Evolutionary conservation across 1,284 basidiomycete genomes (phyloP).

Genomic region (Serendipita sp.): DNA sequence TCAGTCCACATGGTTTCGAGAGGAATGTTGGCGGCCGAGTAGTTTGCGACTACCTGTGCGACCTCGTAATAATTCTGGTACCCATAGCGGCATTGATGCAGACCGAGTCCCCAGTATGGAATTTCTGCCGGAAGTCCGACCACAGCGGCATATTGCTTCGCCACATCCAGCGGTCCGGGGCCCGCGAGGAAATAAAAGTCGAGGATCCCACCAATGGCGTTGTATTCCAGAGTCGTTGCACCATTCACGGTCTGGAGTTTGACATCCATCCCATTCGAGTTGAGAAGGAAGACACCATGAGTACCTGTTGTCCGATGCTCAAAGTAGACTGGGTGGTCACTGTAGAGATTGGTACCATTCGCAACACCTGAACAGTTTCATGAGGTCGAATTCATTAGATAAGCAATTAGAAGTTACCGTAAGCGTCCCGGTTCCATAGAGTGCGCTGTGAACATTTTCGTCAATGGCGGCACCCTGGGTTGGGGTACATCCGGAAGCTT

Average conservation of each 20-base stretch:
- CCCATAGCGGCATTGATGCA: conserved; percentile 48
- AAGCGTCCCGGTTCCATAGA: conserved; percentile 54
- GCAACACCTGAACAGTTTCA: background rate
- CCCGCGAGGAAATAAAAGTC: conserved; percentile 63
- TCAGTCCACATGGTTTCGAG: conserved; percentile 68
- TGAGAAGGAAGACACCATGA: conserved; percentile 55
- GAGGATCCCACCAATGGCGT: conserved; percentile 47
- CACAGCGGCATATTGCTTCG: conserved; percentile 49
- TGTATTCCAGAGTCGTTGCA: conserved; percentile 46
- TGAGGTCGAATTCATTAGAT: conserved; percentile 18
- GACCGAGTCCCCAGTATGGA: conserved; percentile 55
- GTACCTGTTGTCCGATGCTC: conserved; percentile 44
- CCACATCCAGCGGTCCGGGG: conserved; percentile 44
- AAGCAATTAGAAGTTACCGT: conserved; percentile 24
- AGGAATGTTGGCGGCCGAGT: conserved; percentile 44
- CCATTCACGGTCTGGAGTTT: conserved; percentile 40
- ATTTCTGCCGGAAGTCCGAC: conserved; percentile 53
- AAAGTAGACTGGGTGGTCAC: conserved; percentile 53
- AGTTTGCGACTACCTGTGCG: conserved; percentile 44
- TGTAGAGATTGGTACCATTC: conserved; percentile 45
- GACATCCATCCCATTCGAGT: conserved; percentile 48
- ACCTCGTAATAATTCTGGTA: conserved; percentile 37
- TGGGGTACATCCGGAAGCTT: background rate
- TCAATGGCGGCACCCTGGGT: no score
- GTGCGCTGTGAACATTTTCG: conserved; percentile 26